Evolutionary conservation across 441 rosid species (phyloP).

Genomic region (Populus hybrid): DNA sequence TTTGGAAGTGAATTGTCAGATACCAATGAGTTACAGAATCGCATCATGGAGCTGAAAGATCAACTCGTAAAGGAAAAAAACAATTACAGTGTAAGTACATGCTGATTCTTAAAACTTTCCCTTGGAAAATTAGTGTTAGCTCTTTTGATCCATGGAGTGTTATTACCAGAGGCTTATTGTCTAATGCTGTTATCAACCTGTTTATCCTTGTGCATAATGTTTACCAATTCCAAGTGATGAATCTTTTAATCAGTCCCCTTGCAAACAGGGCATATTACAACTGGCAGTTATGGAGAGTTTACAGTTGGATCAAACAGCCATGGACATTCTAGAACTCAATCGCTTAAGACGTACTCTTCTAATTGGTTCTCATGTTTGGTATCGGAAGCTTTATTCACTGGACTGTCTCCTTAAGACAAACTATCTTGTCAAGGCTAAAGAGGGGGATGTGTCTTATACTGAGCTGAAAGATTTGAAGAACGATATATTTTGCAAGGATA

Average conservation of each 20-base stretch:
- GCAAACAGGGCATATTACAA: conserved; percentile 55
- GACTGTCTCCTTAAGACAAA: conserved; percentile 56
- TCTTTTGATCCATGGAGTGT: background rate
- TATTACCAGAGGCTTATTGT: background rate
- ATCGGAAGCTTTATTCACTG: conserved; percentile 61
- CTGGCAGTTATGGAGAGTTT: conserved; percentile 39
- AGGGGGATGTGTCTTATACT: conserved; percentile 30
- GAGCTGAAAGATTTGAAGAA: conserved; percentile 29
- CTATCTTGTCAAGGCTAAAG: conserved; percentile 32
- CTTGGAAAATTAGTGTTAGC: background rate
- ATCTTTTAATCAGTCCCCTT: conserved; percentile 12
- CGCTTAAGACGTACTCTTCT: conserved; percentile 61
- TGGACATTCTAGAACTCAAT: conserved; percentile 83
- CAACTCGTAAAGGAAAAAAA: conserved; percentile 61
- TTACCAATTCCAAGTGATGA: background rate
- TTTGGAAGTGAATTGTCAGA: conserved; percentile 47
- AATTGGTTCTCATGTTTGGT: conserved; percentile 76
- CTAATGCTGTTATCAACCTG: background rate
- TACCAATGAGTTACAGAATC: conserved; percentile 44
- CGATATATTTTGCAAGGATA: conserved; percentile 28
- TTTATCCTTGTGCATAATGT: background rate
- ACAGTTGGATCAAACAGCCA: conserved; percentile 24
- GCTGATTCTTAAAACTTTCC: background rate
- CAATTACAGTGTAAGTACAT: conserved; percentile 58
- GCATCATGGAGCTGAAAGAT: conserved; percentile 57